phyloP scores from a whole-genome alignment of 2,329 filamentous ascomycete genomes.

The Xylariales sp. region DNA sequence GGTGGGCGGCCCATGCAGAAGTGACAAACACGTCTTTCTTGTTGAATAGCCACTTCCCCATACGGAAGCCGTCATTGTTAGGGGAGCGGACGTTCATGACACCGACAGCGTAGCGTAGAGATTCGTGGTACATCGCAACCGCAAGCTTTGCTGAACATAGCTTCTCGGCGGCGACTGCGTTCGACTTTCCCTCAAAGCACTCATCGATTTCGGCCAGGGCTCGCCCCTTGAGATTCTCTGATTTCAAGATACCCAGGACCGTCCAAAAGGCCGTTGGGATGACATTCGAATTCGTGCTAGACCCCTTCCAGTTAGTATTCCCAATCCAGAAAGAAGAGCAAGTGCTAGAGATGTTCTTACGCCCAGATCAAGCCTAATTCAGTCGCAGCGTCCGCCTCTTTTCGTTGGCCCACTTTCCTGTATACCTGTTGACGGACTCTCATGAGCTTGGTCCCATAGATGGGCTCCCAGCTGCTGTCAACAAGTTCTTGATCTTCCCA shows the following conservation, averaged over 20 bases:
- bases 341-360: neutral
- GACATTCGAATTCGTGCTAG: constrained; percentile 2
- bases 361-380: neutral
- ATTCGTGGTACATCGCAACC: constrained; percentile 1
- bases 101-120: constrained; percentile 4
- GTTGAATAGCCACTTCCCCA: constrained; percentile 23
- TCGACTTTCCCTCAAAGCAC: neutral
- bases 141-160: neutral
- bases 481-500: neutral
- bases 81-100: constrained; percentile 9
- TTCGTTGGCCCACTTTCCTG: neutral
- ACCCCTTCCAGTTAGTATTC: too few species aligned
- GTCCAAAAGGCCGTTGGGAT: constrained; percentile 7
- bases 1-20: constrained; percentile 20
- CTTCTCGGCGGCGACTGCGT: neutral
- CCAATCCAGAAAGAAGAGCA: too few species aligned
- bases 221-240: neutral
- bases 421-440: neutral
- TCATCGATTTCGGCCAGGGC: neutral
- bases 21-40: constrained; percentile 20
- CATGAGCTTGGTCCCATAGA: neutral
- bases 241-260: constrained; percentile 1
- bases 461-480: neutral
- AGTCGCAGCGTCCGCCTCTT: neutral
- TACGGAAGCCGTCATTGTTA: constrained; percentile 14